Evolutionary conservation across 2,329 filamentous ascomycete genomes (phyloP), one percentile per base, ranked within the genome.

Genomic region (Xylariales sp.): DNA sequence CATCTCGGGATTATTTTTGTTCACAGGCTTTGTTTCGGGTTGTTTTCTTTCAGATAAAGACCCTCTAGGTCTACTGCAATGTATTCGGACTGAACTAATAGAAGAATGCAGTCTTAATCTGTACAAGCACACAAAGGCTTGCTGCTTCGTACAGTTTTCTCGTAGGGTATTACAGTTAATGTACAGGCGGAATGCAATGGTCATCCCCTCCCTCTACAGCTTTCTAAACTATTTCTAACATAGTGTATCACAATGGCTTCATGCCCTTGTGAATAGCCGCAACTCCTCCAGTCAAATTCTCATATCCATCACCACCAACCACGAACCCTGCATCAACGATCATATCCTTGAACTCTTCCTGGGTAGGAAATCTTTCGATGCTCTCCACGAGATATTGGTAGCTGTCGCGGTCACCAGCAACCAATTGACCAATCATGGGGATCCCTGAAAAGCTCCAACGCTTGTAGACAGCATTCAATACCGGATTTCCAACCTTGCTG

Each of bases 331-430:
- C 91, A 18, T 83, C 77, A 49, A 76, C 62, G 54, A 95, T 93
- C 86, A 95, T 89, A 23, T 78, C 74, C 47, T 83, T 76, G 57
- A 95, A 98, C 49, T 88, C 81, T 37, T 81, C 74, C 69, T 98
- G 94, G 49, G 71, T 83, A 0, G 93, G 94, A 59, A 97, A 97
- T 33, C 78, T 72, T 65, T 96, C 90, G 61, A 98, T 98, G 62
- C 90, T 96, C 73, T 98, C 93, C 8, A 98, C 93, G 8, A 98
- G 73, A 65, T 98, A 98, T 71, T 98, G 93, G 63, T 98, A 98
- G 60, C 88, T 95, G 56, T 94, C 91, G 40, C 91, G 74, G 60
- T 98, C 94, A 6, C 88, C 88, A 2, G 93, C 91, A 13, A 98
- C 90, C 43, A 98, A 59, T 66, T 98, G 91, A 3, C 93, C 94